These are phyloP conservation scores for Talaromyces sp. DNA, from an alignment of 2,329 filamentous ascomycete genomes.

Conservation along the genomic window DNA sequence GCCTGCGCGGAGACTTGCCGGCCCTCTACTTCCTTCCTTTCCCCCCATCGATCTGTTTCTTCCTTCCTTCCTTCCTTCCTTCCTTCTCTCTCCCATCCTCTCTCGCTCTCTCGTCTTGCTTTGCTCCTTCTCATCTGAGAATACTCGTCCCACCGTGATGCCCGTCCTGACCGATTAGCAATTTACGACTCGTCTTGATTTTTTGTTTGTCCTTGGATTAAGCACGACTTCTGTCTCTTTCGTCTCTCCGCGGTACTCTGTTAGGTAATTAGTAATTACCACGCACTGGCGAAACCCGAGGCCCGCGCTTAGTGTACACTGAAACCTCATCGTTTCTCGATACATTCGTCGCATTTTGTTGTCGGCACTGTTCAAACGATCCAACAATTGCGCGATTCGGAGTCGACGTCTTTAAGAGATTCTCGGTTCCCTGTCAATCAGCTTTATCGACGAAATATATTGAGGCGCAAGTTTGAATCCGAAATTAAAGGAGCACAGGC, in stretches of 20 bases:
- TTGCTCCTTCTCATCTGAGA: not conserved
- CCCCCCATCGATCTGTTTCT: not conserved
- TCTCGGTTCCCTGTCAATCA: not conserved
- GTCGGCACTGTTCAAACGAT: not conserved
- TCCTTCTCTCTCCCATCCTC: not conserved
- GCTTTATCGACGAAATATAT: not conserved
- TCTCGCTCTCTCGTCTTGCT: not conserved
- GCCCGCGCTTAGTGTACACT: slow-evolving; percentile 5
- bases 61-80: not conserved
- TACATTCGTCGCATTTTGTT: not conserved
- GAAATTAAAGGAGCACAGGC: not conserved
- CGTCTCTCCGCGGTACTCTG: not conserved
- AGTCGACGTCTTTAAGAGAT: not conserved
- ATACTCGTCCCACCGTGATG: not conserved
- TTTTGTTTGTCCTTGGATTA: not conserved
- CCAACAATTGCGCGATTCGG: not conserved
- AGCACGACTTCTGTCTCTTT: not conserved
- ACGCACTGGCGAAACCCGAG: slow-evolving; percentile 3
- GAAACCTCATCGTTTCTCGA: slow-evolving; percentile 1
- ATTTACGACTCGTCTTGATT: not conserved
- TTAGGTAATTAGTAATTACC: slow-evolving; percentile 5
- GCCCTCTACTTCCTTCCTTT: not conserved
- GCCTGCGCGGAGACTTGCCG: slow-evolving; percentile 4
- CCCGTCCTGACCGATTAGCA: not conserved
- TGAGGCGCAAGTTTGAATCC: not conserved